Conservation (phyloP, 371 early-diverging fungal genomes). For the Mucor lusitanicus region DNA sequence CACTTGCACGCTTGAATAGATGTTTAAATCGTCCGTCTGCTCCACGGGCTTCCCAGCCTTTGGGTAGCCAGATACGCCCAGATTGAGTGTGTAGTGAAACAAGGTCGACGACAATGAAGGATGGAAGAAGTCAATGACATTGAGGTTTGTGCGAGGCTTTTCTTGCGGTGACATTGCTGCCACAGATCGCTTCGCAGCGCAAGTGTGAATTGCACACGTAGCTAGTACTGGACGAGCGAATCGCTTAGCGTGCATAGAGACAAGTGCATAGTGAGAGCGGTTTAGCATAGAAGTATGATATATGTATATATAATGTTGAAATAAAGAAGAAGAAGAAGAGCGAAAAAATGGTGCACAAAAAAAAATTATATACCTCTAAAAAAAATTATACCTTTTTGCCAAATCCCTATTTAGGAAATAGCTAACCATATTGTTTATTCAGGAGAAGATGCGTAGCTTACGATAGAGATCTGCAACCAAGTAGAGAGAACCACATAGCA, state of each 20-base stretch:
- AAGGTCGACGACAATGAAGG: constrained; percentile 34
- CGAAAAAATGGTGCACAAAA: background rate
- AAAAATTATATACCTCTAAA: background rate
- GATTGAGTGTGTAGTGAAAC: constrained; percentile 61
- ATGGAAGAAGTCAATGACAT: constrained; percentile 51
- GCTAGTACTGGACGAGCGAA: background rate
- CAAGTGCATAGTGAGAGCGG: background rate
- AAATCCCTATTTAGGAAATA: background rate
- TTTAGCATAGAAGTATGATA: background rate
- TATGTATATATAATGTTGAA: background rate
- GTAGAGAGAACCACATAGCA: constrained; percentile 86
- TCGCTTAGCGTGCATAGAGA: background rate
- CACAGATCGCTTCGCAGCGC: constrained; percentile 17
- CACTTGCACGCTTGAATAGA: constrained; percentile 77
- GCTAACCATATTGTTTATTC: background rate
- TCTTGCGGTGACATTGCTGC: constrained; percentile 32
- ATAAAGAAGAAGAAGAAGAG: background rate
- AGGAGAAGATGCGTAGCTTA: constrained; percentile 14
- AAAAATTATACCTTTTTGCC: background rate
- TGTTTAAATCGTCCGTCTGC: constrained; percentile 60
- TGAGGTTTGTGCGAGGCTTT: constrained; percentile 32
- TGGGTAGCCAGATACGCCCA: constrained; percentile 81
- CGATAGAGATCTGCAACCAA: constrained; percentile 79
- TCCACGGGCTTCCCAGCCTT: constrained; percentile 53
- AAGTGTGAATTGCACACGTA: constrained; percentile 5